Percentiles rank a stretch among this genome's conserved stretches.
Evolutionary conservation across 176 grass and related monocot genomes (phyloP).

Genomic region (bread wheat (Triticum aestivum)): DNA sequence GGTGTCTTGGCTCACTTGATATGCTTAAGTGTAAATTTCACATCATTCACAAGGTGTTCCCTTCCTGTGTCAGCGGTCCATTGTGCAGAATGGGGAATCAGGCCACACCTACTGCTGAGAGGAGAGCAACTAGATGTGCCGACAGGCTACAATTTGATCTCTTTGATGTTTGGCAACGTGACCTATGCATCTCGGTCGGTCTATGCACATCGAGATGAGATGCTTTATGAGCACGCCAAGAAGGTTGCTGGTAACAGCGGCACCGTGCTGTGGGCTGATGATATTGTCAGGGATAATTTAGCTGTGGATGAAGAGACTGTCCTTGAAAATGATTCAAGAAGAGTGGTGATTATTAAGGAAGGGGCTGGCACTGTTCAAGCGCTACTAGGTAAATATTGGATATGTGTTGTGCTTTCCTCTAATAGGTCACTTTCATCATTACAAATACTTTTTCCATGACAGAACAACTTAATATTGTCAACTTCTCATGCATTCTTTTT

Average conservation of each 20-base stretch:
- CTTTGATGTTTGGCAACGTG: conserved; percentile 73
- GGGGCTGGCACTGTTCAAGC: conserved; percentile 62
- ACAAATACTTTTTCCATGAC: background rate
- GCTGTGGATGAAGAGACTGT: conserved; percentile 15
- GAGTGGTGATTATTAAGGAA: conserved; percentile 82
- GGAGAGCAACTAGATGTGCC: conserved; percentile 75
- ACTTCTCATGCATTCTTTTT: background rate
- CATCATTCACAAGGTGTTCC: background rate
- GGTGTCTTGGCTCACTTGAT: background rate
- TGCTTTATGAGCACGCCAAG: conserved; percentile 72
- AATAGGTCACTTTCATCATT: background rate
- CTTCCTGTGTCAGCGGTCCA: conserved; percentile 54
- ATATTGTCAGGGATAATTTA: conserved; percentile 40
- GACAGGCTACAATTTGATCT: conserved; percentile 87
- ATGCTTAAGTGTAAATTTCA: background rate
- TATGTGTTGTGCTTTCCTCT: background rate
- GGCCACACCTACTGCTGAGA: conserved; percentile 73
- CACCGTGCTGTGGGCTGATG: conserved; percentile 52
- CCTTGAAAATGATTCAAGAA: conserved; percentile 42
- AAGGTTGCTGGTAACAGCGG: conserved; percentile 49
- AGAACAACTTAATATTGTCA: background rate
- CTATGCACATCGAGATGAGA: conserved; percentile 72
- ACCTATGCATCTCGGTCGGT: conserved; percentile 50
- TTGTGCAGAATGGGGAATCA: conserved; percentile 71
- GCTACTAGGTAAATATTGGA: conserved; percentile 51